Percentiles rank a stretch among this genome's conserved stretches.
These are phyloP conservation scores for Fraxinus velutina DNA, from an alignment of 305 asterid species.

Conservation along the genomic window DNA sequence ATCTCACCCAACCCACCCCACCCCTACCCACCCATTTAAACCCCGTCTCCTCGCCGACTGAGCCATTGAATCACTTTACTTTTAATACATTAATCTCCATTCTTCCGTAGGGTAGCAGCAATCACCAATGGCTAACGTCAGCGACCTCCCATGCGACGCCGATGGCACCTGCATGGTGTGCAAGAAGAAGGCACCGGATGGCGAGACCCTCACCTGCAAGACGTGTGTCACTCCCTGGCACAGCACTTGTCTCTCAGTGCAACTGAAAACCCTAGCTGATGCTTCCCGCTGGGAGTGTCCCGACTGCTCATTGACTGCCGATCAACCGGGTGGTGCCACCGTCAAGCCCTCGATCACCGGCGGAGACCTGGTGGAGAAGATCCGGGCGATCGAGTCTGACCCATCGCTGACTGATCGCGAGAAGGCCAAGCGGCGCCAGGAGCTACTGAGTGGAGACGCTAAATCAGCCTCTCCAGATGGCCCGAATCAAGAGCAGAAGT, in stretches of 20 bases:
- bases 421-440: slow-evolving; percentile 79
- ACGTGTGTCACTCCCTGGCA: slow-evolving; percentile 92
- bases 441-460: slow-evolving; percentile 51
- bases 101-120: not conserved
- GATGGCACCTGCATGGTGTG: slow-evolving; percentile 83
- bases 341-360: slow-evolving; percentile 26
- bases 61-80: slow-evolving; percentile 33
- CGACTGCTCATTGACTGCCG: slow-evolving; percentile 44
- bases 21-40: slow-evolving; percentile 9
- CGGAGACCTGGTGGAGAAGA: slow-evolving; percentile 53
- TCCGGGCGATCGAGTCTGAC: slow-evolving; percentile 70
- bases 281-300: slow-evolving; percentile 72
- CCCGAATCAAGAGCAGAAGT: slow-evolving; percentile 13
- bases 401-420: slow-evolving; percentile 56
- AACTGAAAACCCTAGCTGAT: slow-evolving; percentile 50
- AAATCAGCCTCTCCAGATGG: not conserved
- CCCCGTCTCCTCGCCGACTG: slow-evolving; percentile 25
- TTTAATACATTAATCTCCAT: slow-evolving; percentile 1
- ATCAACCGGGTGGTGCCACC: slow-evolving; percentile 18
- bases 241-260: slow-evolving; percentile 52
- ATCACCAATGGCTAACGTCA: slow-evolving; percentile 44
- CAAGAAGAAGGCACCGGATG: slow-evolving; percentile 41
- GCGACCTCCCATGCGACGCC: slow-evolving; percentile 81
- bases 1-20: not conserved
- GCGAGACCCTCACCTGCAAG: slow-evolving; percentile 56